Percentiles rank a stretch among this genome's conserved stretches.
These are phyloP conservation scores for Euryodendron excelsum DNA, from an alignment of 148 eudicot genomes.

Conservation along the genomic window DNA sequence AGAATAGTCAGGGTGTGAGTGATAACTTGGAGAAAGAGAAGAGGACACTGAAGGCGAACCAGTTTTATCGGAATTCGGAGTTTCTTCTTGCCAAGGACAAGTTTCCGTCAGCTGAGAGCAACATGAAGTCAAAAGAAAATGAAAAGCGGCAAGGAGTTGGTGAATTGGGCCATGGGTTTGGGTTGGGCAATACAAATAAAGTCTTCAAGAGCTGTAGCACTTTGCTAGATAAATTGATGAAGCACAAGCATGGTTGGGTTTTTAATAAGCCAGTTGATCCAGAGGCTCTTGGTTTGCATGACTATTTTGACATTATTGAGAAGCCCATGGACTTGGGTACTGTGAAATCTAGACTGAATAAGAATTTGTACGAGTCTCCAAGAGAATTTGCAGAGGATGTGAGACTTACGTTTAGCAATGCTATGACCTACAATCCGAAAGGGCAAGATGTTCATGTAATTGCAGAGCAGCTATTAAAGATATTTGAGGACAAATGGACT, in stretches of 20 bases:
- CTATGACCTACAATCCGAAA: conserved; percentile 85
- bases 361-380: conserved; percentile 78
- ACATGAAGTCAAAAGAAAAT: conserved; percentile 61
- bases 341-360: conserved; percentile 65
- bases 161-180: conserved; percentile 34
- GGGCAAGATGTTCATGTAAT: conserved; percentile 86
- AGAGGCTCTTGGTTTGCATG: conserved; percentile 75
- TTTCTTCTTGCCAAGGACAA: conserved; percentile 70
- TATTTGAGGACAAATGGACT: conserved; percentile 86
- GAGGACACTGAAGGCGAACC: conserved; percentile 70
- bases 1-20: conserved; percentile 48
- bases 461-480: conserved; percentile 67
- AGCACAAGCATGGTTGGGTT: conserved; percentile 94
- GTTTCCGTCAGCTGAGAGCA: conserved; percentile 48
- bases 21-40: conserved; percentile 62
- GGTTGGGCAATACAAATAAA: conserved; percentile 46
- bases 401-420: conserved; percentile 82
- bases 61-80: conserved; percentile 61
- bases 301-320: conserved; percentile 71
- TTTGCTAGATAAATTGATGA: conserved; percentile 78
- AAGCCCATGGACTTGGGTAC: conserved; percentile 97
- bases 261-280: conserved; percentile 84
- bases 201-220: conserved; percentile 56
- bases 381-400: conserved; percentile 88
- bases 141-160: conserved; percentile 52